Evolutionary conservation across 2,329 filamentous ascomycete genomes (phyloP), one percentile per base, ranked within the genome.

Genomic region (Hymenoscyphus repandus): DNA sequence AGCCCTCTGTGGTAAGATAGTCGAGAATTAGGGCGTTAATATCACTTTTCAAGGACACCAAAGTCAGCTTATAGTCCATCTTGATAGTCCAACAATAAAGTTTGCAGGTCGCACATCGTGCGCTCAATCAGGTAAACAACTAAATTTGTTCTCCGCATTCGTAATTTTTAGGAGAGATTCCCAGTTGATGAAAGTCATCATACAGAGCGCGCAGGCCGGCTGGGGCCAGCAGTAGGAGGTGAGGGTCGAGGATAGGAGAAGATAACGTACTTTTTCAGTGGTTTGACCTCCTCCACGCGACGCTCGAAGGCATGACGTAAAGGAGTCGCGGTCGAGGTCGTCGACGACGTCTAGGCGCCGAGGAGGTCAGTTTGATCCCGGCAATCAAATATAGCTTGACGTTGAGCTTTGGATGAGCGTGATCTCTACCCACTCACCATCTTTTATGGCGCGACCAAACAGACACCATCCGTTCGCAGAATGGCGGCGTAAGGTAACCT

Each of bases 151-250:
- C 83, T 99, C 93, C 86, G 88, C 93, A 99, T 79, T 72, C 62
- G 60, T 69, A 73, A 75, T 72, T 82, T 79, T 88, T 97, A 89
- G 87, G 93, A 99, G 95, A 99, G 93, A 99, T 99, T 99, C 93
- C 93, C 93, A 99, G 96, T 88, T 85, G 64, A 84, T 78, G 74
- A 73, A 78, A 76, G 88, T 95, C 91, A 95, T 95, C 77, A 82
- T 75, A 63, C 74, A 65, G 63, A 64, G 68, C 61, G 64, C 64
- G 64, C 58, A 64, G 55, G 31, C 43, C 22, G 49, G 42, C 33
- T 11, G 32, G 45, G n/a, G 34, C 50, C 46, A 41, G 12, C 47
- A 15, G 31, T 37, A 52, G 43, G 43, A 39, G 47, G 50, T 36
- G 5, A n/a, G 39, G 20, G 18, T 6, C 7, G 18, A 40, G 15